These are phyloP conservation scores for Eimeria maxima DNA, from an alignment of 169 alveolate species.

Conservation along the genomic window DNA sequence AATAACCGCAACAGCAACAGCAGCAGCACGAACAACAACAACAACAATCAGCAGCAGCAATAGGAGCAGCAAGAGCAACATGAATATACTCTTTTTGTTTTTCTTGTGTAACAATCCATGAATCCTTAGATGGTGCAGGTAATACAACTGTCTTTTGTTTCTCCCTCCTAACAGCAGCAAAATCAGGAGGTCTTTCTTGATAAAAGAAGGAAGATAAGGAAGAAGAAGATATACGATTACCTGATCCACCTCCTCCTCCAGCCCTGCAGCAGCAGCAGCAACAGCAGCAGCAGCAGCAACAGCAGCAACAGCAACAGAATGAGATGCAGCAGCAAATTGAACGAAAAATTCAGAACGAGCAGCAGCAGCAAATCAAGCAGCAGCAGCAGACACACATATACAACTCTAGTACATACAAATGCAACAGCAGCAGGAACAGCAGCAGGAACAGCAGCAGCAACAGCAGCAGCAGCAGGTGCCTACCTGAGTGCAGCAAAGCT, in stretches of 20 bases:
- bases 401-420: too few species aligned
- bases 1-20: too few species aligned
- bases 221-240: neutral
- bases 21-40: too few species aligned
- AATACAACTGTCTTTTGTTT: slow-evolving; percentile 4
- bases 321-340: neutral
- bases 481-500: neutral
- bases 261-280: neutral
- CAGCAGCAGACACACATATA: too few species aligned
- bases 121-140: slow-evolving; percentile 52
- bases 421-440: neutral
- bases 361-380: neutral
- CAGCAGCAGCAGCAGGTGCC: neutral
- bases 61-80: neutral
- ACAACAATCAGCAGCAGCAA: too few species aligned
- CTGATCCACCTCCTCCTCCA: neutral
- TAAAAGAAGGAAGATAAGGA: slow-evolving; percentile 62
- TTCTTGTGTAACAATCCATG: slow-evolving; percentile 69
- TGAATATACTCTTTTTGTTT: slow-evolving; percentile 65
- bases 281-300: too few species aligned
- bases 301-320: neutral
- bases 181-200: slow-evolving; percentile 69
- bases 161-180: slow-evolving; percentile 32
- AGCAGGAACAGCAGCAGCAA: neutral
- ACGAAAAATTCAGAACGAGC: neutral